Conservation (phyloP, 2,329 filamentous ascomycete genomes). For the Colletotrichum sp. region DNA sequence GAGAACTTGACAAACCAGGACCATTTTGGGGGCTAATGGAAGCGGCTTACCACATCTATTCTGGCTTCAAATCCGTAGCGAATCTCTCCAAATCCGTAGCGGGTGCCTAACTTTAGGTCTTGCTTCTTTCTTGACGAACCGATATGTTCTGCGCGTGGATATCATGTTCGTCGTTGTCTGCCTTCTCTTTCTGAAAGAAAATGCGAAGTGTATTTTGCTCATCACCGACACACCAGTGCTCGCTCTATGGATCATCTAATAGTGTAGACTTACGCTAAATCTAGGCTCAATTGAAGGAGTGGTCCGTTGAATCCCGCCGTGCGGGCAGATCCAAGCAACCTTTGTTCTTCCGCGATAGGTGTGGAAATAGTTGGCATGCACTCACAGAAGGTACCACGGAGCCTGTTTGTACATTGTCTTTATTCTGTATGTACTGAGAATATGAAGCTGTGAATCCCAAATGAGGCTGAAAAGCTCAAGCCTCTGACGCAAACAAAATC, state of each 20-base stretch:
- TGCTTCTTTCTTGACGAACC: background rate
- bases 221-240: background rate
- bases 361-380: background rate
- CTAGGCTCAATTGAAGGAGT: background rate
- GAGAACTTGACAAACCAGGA: background rate
- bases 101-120: background rate
- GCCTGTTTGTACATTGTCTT: background rate
- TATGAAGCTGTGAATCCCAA: background rate
- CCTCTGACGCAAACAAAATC: background rate
- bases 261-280: background rate
- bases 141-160: background rate
- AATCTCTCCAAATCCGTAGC: background rate
- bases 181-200: background rate
- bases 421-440: background rate
- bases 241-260: background rate
- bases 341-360: background rate
- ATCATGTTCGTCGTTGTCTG: background rate
- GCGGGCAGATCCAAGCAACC: background rate
- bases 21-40: background rate
- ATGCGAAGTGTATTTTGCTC: no score
- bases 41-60: background rate
- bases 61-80: background rate
- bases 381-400: accelerated
- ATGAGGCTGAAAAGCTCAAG: background rate
- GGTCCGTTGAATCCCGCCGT: background rate